Evolutionary conservation across 805 yeast species (phyloP).

Genomic region (Kodamaea sagamina): DNA sequence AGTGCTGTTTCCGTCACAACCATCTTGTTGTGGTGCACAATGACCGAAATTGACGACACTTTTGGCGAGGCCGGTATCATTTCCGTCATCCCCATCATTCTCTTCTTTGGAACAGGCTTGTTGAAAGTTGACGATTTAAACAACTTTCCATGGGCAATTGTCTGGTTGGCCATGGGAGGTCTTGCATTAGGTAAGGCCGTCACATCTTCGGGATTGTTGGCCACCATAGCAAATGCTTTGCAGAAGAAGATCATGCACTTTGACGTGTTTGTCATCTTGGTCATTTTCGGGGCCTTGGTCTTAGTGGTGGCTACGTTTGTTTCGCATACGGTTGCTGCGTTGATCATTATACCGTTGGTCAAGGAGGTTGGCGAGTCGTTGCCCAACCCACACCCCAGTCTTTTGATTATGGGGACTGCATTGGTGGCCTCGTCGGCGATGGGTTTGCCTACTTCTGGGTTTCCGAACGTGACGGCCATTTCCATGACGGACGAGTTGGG

Average conservation of each 20-base stretch:
- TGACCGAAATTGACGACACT: constrained; percentile 41
- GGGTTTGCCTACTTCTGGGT: constrained; percentile 97
- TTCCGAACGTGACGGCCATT: constrained; percentile 96
- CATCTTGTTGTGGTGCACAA: constrained; percentile 52
- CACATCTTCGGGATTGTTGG: constrained; percentile 49
- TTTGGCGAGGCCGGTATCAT: constrained; percentile 53
- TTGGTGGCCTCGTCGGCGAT: constrained; percentile 88
- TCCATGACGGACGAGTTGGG: constrained; percentile 93
- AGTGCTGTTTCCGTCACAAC: constrained; percentile 44
- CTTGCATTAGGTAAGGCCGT: constrained; percentile 55
- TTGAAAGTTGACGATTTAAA: constrained; percentile 50
- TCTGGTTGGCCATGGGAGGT: constrained; percentile 58
- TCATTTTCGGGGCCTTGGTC: constrained; percentile 70
- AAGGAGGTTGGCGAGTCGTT: constrained; percentile 81
- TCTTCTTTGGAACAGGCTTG: constrained; percentile 53
- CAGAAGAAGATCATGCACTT: constrained; percentile 43
- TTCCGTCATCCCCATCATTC: constrained; percentile 48
- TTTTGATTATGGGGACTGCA: constrained; percentile 68
- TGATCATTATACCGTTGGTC: constrained; percentile 88
- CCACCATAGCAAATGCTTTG: constrained; percentile 47
- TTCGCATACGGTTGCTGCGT: constrained; percentile 95
- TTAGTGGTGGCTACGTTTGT: constrained; percentile 90
- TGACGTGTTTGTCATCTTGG: constrained; percentile 45
- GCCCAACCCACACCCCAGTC: constrained; percentile 79
- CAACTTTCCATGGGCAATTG: constrained; percentile 57